Conservation (phyloP, 768 basidiomycete species). For the Hydnomerulius pinastri region DNA sequence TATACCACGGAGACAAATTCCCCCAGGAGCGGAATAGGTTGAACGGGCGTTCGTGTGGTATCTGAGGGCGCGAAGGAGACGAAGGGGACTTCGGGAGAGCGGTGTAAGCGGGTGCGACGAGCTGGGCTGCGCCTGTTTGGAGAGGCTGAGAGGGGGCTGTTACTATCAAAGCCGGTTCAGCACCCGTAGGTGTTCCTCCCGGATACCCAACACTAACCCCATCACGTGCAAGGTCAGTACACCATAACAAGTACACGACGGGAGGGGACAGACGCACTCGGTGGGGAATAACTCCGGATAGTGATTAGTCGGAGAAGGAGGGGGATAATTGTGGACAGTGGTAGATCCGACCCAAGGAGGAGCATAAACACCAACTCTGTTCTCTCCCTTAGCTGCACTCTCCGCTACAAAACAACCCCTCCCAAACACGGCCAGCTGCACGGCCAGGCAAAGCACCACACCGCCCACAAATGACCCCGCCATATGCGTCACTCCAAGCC, state of each 20-base stretch:
- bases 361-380: slow-evolving; percentile 43
- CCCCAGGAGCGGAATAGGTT: slow-evolving; percentile 81
- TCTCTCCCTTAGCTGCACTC: too few relatives aligned
- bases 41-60: slow-evolving; percentile 42
- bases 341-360: slow-evolving; percentile 75
- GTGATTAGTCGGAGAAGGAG: slow-evolving; percentile 69
- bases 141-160: slow-evolving; percentile 81
- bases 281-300: slow-evolving; percentile 76
- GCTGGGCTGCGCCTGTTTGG: slow-evolving; percentile 67
- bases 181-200: slow-evolving; percentile 78
- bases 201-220: slow-evolving; percentile 61
- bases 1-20: slow-evolving; percentile 86
- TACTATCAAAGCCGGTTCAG: slow-evolving; percentile 68
- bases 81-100: slow-evolving; percentile 24
- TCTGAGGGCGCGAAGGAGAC: background rate
- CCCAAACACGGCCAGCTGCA: slow-evolving; percentile 46
- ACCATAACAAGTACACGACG: too few relatives aligned
- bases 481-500: slow-evolving; percentile 44
- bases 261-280: slow-evolving; percentile 25
- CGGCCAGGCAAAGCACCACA: slow-evolving; percentile 47
- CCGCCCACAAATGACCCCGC: slow-evolving; percentile 56
- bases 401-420: slow-evolving; percentile 25
- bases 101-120: slow-evolving; percentile 50
- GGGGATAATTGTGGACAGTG: slow-evolving; percentile 68
- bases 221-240: background rate